Evolutionary conservation across 257 asterid genomes (phyloP).

Genomic region (Nicotiana tomentosiformis): DNA sequence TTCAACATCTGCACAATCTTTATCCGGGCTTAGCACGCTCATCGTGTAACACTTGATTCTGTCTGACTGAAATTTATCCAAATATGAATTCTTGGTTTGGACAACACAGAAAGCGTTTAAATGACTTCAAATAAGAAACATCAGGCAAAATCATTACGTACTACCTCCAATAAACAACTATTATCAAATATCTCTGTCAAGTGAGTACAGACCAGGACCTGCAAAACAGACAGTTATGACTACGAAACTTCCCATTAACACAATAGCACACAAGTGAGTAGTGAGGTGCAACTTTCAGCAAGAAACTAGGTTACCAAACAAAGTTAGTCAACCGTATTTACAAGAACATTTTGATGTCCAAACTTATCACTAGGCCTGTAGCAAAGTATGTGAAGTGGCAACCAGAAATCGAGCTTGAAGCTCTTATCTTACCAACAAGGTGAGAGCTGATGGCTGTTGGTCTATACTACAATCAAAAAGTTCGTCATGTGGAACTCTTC

Average conservation of each 20-base stretch:
- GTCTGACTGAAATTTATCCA: constrained; percentile 48
- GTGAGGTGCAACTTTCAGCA: neutral
- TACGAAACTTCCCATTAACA: neutral
- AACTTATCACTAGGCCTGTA: neutral
- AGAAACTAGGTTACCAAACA: neutral
- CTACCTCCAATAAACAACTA: constrained; percentile 68
- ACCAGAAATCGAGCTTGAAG: neutral
- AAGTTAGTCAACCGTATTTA: neutral
- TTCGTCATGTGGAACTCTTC: neutral
- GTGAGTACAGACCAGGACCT: constrained; percentile 94
- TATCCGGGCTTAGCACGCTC: constrained; percentile 87
- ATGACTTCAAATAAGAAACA: constrained; percentile 14
- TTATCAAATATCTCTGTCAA: constrained; percentile 82
- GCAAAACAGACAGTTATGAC: constrained; percentile 15
- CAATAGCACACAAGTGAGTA: neutral
- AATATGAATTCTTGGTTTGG: neutral
- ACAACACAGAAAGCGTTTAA: constrained; percentile 17
- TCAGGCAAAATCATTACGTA: constrained; percentile 6
- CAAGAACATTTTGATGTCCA: neutral
- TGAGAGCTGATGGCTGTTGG: neutral
- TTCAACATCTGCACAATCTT: constrained; percentile 47
- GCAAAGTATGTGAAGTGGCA: neutral
- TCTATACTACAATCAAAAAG: neutral
- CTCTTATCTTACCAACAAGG: neutral
- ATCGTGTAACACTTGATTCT: constrained; percentile 81